Conservation (phyloP, 805 yeast species). For the Starmerella apis region DNA sequence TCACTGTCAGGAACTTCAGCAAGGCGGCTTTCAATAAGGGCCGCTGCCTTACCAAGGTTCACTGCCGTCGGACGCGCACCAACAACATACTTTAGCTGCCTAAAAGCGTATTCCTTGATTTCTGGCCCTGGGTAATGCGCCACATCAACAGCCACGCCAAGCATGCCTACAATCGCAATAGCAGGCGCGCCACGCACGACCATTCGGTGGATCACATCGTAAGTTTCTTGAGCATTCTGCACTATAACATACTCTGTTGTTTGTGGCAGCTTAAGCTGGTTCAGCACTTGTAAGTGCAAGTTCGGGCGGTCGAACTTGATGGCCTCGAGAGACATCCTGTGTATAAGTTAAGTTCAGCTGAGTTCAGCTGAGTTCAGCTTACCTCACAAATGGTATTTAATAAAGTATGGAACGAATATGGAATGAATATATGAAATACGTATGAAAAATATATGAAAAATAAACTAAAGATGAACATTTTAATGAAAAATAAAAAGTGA, state of each 20-base stretch:
- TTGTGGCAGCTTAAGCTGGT: conserved; percentile 77
- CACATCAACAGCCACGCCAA: conserved; percentile 70
- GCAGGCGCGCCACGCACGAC: conserved; percentile 98
- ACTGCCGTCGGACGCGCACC: conserved; percentile 93
- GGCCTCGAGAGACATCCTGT: conserved; percentile 16
- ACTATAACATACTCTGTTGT: conserved; percentile 58
- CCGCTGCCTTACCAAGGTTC: conserved; percentile 67
- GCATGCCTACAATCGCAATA: conserved; percentile 86
- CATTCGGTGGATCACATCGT: conserved; percentile 74
- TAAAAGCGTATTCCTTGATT: conserved; percentile 26
- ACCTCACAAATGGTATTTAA: background rate
- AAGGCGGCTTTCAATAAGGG: conserved; percentile 38
- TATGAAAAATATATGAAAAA: too few species aligned
- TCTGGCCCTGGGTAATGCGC: conserved; percentile 30
- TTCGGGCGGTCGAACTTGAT: conserved; percentile 21
- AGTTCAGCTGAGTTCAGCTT: too few species aligned
- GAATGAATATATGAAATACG: too few species aligned
- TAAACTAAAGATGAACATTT: too few species aligned
- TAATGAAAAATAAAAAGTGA: too few species aligned
- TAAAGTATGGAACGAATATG: too few species aligned
- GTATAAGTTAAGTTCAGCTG: too few species aligned
- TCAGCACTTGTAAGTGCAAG: conserved; percentile 50
- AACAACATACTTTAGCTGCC: conserved; percentile 53
- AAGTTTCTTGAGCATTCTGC: conserved; percentile 61
- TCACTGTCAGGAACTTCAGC: conserved; percentile 17